phyloP scores from a whole-genome alignment of 805 yeast species.

The Blastobotrys chiropterorum region DNA sequence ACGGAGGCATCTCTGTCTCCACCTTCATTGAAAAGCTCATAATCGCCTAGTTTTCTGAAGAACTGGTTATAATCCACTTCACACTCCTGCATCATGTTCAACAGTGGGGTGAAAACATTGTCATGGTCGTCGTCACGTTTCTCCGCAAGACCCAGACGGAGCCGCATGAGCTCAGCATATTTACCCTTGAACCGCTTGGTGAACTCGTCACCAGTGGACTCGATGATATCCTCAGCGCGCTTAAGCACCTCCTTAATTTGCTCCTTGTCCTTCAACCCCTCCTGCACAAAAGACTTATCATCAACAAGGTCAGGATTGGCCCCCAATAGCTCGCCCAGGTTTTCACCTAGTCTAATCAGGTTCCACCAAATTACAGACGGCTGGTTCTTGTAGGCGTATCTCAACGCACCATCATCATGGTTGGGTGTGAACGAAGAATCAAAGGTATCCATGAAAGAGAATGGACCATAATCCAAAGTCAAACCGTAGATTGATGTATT shows the following conservation, averaged over 20 bases:
- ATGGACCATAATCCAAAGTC: conserved; percentile 92
- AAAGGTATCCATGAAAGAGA: conserved; percentile 80
- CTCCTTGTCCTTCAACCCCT: conserved; percentile 40
- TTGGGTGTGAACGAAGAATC: conserved; percentile 82
- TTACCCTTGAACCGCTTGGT: conserved; percentile 53
- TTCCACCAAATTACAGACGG: conserved; percentile 94
- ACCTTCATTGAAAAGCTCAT: conserved; percentile 25
- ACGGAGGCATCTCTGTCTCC: conserved; percentile 24
- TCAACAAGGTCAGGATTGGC: conserved; percentile 51
- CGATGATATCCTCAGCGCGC: conserved; percentile 59
- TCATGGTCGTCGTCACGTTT: conserved; percentile 34
- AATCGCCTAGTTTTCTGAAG: conserved; percentile 56
- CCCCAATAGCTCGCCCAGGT: conserved; percentile 74
- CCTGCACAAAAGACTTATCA: conserved; percentile 32
- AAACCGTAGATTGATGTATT: conserved; percentile 86
- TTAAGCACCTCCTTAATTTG: conserved; percentile 43
- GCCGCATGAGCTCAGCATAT: conserved; percentile 52
- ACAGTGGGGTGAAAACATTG: conserved; percentile 48
- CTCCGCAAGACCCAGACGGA: conserved; percentile 60
- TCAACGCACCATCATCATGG: conserved; percentile 65
- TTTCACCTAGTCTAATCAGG: conserved; percentile 75
- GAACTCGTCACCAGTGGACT: conserved; percentile 57
- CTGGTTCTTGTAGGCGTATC: conserved; percentile 78
- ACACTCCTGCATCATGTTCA: conserved; percentile 53
- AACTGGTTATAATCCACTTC: conserved; percentile 76